Conservation (phyloP, 1,139 yeast genomes). For the Yarrowia galli region DNA sequence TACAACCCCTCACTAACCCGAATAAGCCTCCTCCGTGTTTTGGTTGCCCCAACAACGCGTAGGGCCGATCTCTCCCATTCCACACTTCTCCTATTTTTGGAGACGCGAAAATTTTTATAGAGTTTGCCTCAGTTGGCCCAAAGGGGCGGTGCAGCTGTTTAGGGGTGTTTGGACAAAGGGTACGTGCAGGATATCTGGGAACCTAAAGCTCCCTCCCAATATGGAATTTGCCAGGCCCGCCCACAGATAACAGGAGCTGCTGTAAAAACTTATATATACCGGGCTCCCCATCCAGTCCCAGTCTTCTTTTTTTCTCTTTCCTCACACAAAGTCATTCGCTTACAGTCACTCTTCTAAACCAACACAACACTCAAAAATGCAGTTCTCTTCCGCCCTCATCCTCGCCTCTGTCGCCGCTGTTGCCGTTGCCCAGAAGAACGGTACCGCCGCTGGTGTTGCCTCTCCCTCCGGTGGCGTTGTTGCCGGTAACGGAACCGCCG, state of each 20-base stretch:
- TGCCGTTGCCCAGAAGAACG: slow-evolving; percentile 37
- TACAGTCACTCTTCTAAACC: neutral
- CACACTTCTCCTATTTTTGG: slow-evolving; percentile 28
- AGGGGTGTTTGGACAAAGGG: neutral
- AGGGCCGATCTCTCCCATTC: slow-evolving; percentile 24
- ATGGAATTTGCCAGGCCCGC: slow-evolving; percentile 5
- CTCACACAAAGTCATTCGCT: slow-evolving; percentile 37
- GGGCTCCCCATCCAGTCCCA: neutral
- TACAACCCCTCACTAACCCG: no score
- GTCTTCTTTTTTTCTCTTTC: neutral
- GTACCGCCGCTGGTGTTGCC: slow-evolving; percentile 18
- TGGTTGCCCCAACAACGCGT: neutral
- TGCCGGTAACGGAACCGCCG: slow-evolving; percentile 24
- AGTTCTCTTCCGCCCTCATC: slow-evolving; percentile 38
- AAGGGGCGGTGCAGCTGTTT: slow-evolving; percentile 32
- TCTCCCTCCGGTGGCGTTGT: slow-evolving; percentile 21
- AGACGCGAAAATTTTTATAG: slow-evolving; percentile 23
- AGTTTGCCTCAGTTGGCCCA: neutral
- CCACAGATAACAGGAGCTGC: slow-evolving; percentile 14
- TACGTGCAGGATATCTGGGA: slow-evolving; percentile 3
- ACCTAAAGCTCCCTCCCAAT: slow-evolving; percentile 5
- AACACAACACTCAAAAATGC: slow-evolving; percentile 22
- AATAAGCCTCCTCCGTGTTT: no score
- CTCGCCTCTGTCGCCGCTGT: slow-evolving; percentile 37
- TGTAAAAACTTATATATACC: slow-evolving; percentile 35